Evolutionary conservation across 371 early-diverging fungal species (phyloP).

Genomic region (Rhizopus delemar): DNA sequence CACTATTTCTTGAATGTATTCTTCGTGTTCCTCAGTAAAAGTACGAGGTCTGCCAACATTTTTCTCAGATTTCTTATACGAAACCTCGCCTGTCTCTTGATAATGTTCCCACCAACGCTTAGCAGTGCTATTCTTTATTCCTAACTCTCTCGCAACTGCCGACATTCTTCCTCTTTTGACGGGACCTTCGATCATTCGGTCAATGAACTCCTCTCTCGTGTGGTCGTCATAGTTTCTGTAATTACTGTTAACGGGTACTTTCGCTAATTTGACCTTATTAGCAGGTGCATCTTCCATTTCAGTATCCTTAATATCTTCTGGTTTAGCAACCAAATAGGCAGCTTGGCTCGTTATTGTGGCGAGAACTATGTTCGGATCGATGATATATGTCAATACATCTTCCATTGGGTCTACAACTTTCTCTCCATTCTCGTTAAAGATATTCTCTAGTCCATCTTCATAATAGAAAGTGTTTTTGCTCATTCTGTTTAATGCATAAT

Average conservation of each 20-base stretch:
- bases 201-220: constrained; percentile 8
- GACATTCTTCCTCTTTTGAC: constrained; percentile 6
- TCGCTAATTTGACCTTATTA: constrained; percentile 8
- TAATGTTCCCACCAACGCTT: constrained; percentile 14
- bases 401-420: constrained; percentile 18
- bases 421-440: constrained; percentile 18
- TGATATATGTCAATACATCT: constrained; percentile 15
- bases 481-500: too few relatives aligned
- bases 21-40: constrained; percentile 12
- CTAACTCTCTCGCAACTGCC: constrained; percentile 6
- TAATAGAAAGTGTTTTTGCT: constrained; percentile 13
- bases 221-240: constrained; percentile 14
- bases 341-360: constrained; percentile 8
- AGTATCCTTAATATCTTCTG: constrained; percentile 14
- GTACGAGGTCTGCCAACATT: constrained; percentile 8
- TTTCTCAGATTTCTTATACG: constrained; percentile 9
- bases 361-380: constrained; percentile 11
- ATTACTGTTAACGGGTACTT: constrained; percentile 5
- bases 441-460: constrained; percentile 13
- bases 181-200: constrained; percentile 6
- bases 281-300: constrained; percentile 8
- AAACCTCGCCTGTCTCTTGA: constrained; percentile 6
- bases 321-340: constrained; percentile 13
- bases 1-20: constrained; percentile 9
- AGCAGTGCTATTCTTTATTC: constrained; percentile 10